Evolutionary conservation across 192 early-diverging fungal genomes (phyloP), one percentile per base, ranked within the genome.

Genomic region (Coemansia sp.): DNA sequence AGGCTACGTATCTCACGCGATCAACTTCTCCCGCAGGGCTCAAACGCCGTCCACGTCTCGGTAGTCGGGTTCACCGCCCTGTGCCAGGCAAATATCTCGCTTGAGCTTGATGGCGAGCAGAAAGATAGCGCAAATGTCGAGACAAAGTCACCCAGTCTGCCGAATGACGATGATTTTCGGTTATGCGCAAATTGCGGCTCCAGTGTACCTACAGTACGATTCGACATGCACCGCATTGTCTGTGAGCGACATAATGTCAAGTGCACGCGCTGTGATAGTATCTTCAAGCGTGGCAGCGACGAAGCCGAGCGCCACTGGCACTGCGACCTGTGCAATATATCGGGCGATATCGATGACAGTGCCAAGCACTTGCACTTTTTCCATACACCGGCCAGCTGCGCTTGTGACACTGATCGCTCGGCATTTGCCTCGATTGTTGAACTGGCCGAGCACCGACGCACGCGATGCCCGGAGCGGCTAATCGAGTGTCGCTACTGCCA

Each of bases 401-500:
- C 72, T 2, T 98, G 95, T 72, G 80, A 76, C 12, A 73, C 74
- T 20, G 67, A 20, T 9, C 44, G 46, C 15, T 51, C 59, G 9
- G 62, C 74, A 20, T 79, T 66, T 40, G 63, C 27, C 3, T 77
- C 86, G 8, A 59, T 91, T 13, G 72, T 75, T 0, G 79, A 87
- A 7, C 62, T 95, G 44, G 90, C 91, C 0, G 60, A 77, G 24
- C 96, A 98, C 75, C 86, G 89, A 13, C 87, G 86, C 22, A 87
- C 85, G 1, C 70, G 65, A 11, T 98, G 96, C 46, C 83, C 90
- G 1, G 87, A 92, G 22, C 87, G 88, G 40, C 75, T 93, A 31
- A 93, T 95, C 68, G 87, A 90, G 20, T 98, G 95, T 74, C 86
- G 91, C 55, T 96, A 90, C 73, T 98, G 96, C 73, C 92, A 90